phyloP scores from a whole-genome alignment of 139 green algal genomes.

The Chlorokybus atmophyticus region DNA sequence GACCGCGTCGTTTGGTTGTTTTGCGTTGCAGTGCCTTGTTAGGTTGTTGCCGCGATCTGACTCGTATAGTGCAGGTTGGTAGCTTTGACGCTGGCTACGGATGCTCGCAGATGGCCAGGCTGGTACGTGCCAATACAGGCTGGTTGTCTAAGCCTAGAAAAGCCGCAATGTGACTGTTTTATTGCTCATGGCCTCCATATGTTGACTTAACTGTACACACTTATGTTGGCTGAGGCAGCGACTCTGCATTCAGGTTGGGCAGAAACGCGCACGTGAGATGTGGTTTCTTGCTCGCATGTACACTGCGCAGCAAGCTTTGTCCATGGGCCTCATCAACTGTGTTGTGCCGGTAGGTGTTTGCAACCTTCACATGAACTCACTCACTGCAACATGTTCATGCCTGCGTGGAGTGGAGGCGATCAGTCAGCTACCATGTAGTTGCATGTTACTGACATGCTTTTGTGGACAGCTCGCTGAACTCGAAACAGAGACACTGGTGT shows the following conservation, averaged over 20 bases:
- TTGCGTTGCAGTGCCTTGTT: neutral
- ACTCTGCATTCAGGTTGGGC: constrained; percentile 36
- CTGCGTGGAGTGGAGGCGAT: no score
- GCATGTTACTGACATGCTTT: no score
- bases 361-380: neutral
- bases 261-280: constrained; percentile 93
- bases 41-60: neutral
- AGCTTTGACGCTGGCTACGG: constrained; percentile 96
- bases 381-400: neutral
- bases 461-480: constrained; percentile 37
- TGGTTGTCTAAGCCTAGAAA: no score
- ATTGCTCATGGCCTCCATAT: no score
- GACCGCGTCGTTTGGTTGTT: neutral
- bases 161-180: no score
- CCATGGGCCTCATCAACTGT: constrained; percentile 92
- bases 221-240: no score
- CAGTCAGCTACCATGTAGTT: no score
- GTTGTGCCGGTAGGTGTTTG: constrained; percentile 73
- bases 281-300: constrained; percentile 94
- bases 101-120: constrained; percentile 74
- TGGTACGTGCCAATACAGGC: constrained; percentile 37
- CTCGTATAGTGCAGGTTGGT: constrained; percentile 15
- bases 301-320: constrained; percentile 63
- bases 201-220: no score
- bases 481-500: constrained; percentile 75